A percentile compares a stretch with the other conserved stretches of the same genome.
These are phyloP conservation scores for Trifolium repens DNA, from an alignment of 306 rosid species.

Conservation along the genomic window DNA sequence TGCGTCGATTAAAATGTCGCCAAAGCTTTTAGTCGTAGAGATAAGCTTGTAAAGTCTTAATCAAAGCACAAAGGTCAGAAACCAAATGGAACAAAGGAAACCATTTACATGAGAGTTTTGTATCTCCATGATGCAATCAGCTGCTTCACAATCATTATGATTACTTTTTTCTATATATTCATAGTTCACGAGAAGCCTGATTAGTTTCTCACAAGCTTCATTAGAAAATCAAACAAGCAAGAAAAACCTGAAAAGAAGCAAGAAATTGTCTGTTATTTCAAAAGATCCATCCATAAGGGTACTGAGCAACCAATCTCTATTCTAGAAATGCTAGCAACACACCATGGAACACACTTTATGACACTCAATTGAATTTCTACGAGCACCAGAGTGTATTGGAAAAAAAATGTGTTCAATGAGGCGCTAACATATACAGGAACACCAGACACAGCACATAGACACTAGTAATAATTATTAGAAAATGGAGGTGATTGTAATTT, in stretches of 20 bases:
- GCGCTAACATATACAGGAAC: not conserved
- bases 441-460: not conserved
- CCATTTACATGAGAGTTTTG: conserved; percentile 26
- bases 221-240: conserved; percentile 52
- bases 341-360: not conserved
- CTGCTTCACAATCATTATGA: conserved; percentile 54
- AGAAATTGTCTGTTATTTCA: not conserved
- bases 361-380: not conserved
- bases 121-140: conserved; percentile 43
- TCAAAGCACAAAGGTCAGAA: conserved; percentile 36
- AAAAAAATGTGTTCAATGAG: not conserved
- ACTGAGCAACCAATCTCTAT: not conserved
- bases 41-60: conserved; percentile 6
- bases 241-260: conserved; percentile 56
- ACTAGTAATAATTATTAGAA: not conserved
- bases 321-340: not conserved
- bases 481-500: not conserved
- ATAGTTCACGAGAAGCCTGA: conserved; percentile 50
- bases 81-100: conserved; percentile 31
- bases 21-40: not conserved
- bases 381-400: not conserved
- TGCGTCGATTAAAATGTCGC: conserved; percentile 22
- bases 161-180: conserved; percentile 33
- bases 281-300: not conserved
- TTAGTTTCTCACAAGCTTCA: conserved; percentile 60